A percentile compares a stretch with the other conserved stretches of the same genome.
phyloP scores from a whole-genome alignment of 2,329 filamentous ascomycete genomes.

The Trichoderma sp. region DNA sequence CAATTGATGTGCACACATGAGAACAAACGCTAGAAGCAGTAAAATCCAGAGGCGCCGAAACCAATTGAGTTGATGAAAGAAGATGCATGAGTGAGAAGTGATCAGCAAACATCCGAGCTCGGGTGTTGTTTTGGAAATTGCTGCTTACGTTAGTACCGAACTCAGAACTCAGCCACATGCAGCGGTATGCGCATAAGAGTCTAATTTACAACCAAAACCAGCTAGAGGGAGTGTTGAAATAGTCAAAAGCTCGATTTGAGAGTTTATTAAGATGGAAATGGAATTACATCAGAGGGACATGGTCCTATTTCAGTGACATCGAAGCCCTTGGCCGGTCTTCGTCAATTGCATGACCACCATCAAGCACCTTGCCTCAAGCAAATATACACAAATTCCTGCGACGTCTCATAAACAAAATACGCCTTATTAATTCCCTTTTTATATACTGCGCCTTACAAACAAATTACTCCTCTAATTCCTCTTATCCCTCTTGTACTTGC shows the following conservation, averaged over 20 bases:
- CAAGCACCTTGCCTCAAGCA: background rate
- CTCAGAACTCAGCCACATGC: conserved; percentile 11
- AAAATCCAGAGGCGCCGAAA: background rate
- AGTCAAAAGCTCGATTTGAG: too few relatives aligned
- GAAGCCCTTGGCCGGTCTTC: too few relatives aligned
- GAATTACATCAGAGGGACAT: too few relatives aligned
- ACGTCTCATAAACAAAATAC: background rate
- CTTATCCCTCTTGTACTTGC: conserved; percentile 32
- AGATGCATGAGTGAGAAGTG: conserved; percentile 2
- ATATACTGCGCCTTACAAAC: conserved; percentile 22
- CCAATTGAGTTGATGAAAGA: background rate
- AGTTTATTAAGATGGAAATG: too few relatives aligned
- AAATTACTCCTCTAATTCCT: conserved; percentile 21
- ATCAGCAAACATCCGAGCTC: background rate
- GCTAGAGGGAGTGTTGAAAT: too few relatives aligned
- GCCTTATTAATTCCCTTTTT: conserved; percentile 18
- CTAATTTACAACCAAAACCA: too few relatives aligned
- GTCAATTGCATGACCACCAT: too few relatives aligned
- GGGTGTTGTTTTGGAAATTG: background rate
- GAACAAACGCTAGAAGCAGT: background rate
- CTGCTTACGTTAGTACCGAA: conserved; percentile 12
- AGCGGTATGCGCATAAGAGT: background rate
- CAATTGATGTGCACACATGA: background rate
- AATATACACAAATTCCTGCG: background rate
- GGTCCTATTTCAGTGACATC: too few relatives aligned